phyloP scores from a whole-genome alignment of 768 basidiomycete species.

The Amanita brunnescens region DNA sequence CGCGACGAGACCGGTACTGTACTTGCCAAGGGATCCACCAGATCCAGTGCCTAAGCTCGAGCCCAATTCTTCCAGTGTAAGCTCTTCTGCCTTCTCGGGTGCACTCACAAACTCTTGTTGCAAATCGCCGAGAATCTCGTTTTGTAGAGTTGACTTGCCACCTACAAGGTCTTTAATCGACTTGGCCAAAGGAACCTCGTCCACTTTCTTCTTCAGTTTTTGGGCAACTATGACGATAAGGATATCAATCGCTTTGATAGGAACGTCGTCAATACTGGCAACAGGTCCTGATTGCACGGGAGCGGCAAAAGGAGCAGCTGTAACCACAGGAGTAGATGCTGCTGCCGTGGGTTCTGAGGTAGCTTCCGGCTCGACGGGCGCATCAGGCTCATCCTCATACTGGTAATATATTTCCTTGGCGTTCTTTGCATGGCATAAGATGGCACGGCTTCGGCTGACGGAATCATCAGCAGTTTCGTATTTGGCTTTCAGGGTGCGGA shows the following conservation, averaged over 20 bases:
- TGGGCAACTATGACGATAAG: slow-evolving; percentile 87
- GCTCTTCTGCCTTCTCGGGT: slow-evolving; percentile 97
- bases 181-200: slow-evolving; percentile 85
- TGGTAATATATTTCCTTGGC: slow-evolving; percentile 96
- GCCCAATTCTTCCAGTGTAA: slow-evolving; percentile 93
- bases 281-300: slow-evolving; percentile 52
- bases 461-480: slow-evolving; percentile 90
- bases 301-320: slow-evolving; percentile 29
- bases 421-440: slow-evolving; percentile 93
- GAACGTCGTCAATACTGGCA: slow-evolving; percentile 78
- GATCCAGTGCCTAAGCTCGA: slow-evolving; percentile 75
- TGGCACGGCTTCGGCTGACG: slow-evolving; percentile 62
- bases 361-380: slow-evolving; percentile 24
- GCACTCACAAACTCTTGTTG: slow-evolving; percentile 92
- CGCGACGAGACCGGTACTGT: slow-evolving; percentile 82
- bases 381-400: slow-evolving; percentile 78
- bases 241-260: slow-evolving; percentile 86
- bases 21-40: slow-evolving; percentile 85
- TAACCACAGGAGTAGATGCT: slow-evolving; percentile 29
- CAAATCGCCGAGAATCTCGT: slow-evolving; percentile 95
- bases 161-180: slow-evolving; percentile 98
- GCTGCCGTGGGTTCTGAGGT: slow-evolving; percentile 26
- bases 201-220: slow-evolving; percentile 92
- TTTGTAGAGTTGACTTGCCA: slow-evolving; percentile 97
- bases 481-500: slow-evolving; percentile 84